Conservation (phyloP, 371 early-diverging fungal genomes). For the Rhizopus sp. region DNA sequence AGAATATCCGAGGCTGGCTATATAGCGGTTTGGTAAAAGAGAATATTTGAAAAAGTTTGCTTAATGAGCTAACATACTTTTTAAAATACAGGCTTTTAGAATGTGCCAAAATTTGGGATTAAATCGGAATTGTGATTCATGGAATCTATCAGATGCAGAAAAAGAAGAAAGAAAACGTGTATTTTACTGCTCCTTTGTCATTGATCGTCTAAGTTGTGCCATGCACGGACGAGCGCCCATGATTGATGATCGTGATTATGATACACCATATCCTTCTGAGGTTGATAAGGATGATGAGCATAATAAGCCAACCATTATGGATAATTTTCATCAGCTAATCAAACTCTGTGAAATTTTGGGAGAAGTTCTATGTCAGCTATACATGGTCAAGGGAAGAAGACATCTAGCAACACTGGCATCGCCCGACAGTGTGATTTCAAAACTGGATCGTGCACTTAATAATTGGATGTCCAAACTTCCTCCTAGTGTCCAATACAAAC, state of each 20-base stretch:
- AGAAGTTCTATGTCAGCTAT: constrained; percentile 43
- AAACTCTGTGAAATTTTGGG: constrained; percentile 46
- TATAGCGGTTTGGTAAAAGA: constrained; percentile 50
- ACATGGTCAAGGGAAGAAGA: constrained; percentile 44
- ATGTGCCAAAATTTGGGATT: constrained; percentile 68
- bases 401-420: constrained; percentile 35
- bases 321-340: constrained; percentile 44
- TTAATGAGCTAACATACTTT: constrained; percentile 1
- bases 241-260: constrained; percentile 54
- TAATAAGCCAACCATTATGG: constrained; percentile 39
- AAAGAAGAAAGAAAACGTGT: constrained; percentile 60
- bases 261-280: constrained; percentile 47
- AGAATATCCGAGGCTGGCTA: constrained; percentile 48
- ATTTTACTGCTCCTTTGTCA: constrained; percentile 65
- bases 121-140: constrained; percentile 58
- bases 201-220: constrained; percentile 57
- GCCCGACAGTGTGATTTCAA: constrained; percentile 41
- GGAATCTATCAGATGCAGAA: constrained; percentile 49
- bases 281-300: constrained; percentile 37
- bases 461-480: constrained; percentile 57
- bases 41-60: not conserved
- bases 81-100: constrained; percentile 48
- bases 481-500: constrained; percentile 39
- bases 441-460: constrained; percentile 49
- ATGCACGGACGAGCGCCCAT: constrained; percentile 51